These are phyloP conservation scores for Isoetes taiwanensis DNA, from an alignment of 75 land plant genomes.

Conservation along the genomic window DNA sequence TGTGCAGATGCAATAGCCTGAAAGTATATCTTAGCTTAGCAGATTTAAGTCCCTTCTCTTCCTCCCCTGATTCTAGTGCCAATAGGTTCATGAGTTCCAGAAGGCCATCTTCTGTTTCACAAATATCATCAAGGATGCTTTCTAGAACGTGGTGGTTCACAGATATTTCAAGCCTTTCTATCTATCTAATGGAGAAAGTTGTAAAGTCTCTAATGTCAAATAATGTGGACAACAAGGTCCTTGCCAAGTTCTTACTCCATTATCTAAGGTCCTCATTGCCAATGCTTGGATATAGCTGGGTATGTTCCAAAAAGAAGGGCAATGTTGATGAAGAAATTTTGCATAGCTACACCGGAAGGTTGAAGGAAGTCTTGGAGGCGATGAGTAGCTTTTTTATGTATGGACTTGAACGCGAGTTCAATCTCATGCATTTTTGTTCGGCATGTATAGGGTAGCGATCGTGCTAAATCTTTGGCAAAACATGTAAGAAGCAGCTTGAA, in stretches of 20 bases:
- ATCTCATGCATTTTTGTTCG: slow-evolving; percentile 54
- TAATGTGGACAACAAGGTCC: not conserved
- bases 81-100: too few species aligned
- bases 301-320: too few species aligned
- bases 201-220: not conserved
- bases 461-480: slow-evolving; percentile 28
- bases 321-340: slow-evolving; percentile 13
- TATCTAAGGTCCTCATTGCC: not conserved
- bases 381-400: slow-evolving; percentile 41
- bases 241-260: not conserved
- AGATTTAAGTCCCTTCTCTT: too few species aligned
- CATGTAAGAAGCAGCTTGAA: slow-evolving; percentile 43
- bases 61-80: too few species aligned
- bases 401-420: slow-evolving; percentile 34
- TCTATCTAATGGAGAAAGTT: slow-evolving; percentile 1
- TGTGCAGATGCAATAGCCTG: too few species aligned
- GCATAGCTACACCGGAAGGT: slow-evolving; percentile 10
- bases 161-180: not conserved
- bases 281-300: slow-evolving; percentile 3
- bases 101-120: too few species aligned
- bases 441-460: slow-evolving; percentile 36
- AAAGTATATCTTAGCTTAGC: too few species aligned
- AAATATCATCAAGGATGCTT: too few species aligned
- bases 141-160: slow-evolving; percentile 4
- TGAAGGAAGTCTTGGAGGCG: slow-evolving; percentile 30